Evolutionary conservation across 108 stramenopile genomes (phyloP).

Genomic region (Nannochloropsis granulata): DNA sequence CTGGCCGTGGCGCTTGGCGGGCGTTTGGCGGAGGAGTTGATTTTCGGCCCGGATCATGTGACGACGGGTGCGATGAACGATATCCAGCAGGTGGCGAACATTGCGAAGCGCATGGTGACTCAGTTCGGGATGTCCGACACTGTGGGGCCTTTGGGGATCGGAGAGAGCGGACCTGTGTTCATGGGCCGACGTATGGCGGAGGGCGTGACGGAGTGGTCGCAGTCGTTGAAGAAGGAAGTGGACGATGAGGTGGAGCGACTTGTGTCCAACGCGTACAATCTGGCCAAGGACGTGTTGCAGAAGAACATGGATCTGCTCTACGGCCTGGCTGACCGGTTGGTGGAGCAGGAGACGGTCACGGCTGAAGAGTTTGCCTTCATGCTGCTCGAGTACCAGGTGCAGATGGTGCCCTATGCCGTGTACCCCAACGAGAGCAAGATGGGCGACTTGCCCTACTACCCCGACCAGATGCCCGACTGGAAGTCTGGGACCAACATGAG

Average conservation of each 20-base stretch:
- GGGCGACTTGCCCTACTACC: neutral
- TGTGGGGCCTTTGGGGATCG: conserved; percentile 22
- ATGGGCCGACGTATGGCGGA: conserved; percentile 51
- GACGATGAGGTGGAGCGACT: conserved; percentile 81
- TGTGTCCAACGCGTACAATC: conserved; percentile 72
- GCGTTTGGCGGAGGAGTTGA: conserved; percentile 88
- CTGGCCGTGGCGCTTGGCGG: conserved; percentile 89
- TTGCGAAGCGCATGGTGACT: conserved; percentile 43
- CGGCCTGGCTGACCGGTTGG: conserved; percentile 52
- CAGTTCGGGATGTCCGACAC: conserved; percentile 40
- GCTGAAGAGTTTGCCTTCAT: conserved; percentile 85
- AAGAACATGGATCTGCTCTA: conserved; percentile 68
- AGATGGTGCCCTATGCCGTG: conserved; percentile 31
- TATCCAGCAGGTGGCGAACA: conserved; percentile 76
- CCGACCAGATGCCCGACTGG: neutral
- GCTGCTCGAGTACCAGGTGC: conserved; percentile 57
- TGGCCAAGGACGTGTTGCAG: conserved; percentile 61
- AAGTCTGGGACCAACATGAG: neutral
- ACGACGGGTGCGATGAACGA: conserved; percentile 95
- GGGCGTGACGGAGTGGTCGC: conserved; percentile 59
- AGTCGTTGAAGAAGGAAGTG: conserved; percentile 48
- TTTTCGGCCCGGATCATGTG: conserved; percentile 79
- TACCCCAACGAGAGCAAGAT: neutral
- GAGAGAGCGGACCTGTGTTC: conserved; percentile 22
- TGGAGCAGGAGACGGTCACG: conserved; percentile 79